These are phyloP conservation scores for Hondaea fermentalgiana DNA, from an alignment of 108 stramenopile species.

Conservation along the genomic window DNA sequence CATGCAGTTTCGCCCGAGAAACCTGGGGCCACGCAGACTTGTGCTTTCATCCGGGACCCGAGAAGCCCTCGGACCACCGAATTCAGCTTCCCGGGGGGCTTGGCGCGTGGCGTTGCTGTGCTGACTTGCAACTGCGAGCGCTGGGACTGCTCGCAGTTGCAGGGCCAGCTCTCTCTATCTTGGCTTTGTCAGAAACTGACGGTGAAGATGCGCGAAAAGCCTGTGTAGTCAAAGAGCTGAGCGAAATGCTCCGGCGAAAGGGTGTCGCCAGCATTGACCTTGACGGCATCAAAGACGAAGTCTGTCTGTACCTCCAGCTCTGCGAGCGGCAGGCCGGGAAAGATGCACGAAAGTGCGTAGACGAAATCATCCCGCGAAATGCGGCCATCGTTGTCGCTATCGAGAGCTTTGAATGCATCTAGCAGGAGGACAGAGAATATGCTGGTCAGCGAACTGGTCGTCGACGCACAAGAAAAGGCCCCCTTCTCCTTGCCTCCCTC, in stretches of 20 bases:
- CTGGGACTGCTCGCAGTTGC: too few relatives aligned
- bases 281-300: not conserved
- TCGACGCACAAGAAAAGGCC: too few relatives aligned
- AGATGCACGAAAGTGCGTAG: not conserved
- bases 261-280: not conserved
- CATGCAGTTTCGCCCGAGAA: too few relatives aligned
- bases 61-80: too few relatives aligned
- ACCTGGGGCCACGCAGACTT: too few relatives aligned
- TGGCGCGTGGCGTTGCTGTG: too few relatives aligned
- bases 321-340: not conserved
- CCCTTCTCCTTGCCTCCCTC: too few relatives aligned
- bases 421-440: not conserved
- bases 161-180: too few relatives aligned
- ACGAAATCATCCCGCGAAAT: not conserved
- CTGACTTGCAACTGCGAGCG: too few relatives aligned
- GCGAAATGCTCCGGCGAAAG: not conserved
- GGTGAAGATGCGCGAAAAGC: not conserved
- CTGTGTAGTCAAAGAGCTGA: not conserved
- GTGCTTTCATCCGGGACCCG: too few relatives aligned
- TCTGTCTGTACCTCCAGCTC: not conserved
- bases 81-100: too few relatives aligned
- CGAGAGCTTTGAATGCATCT: not conserved
- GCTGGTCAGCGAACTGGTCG: not conserved
- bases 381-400: conserved; percentile 1
- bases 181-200: not conserved